Evolutionary conservation across 768 basidiomycete genomes (phyloP).

Genomic region (Mycena haematopus): DNA sequence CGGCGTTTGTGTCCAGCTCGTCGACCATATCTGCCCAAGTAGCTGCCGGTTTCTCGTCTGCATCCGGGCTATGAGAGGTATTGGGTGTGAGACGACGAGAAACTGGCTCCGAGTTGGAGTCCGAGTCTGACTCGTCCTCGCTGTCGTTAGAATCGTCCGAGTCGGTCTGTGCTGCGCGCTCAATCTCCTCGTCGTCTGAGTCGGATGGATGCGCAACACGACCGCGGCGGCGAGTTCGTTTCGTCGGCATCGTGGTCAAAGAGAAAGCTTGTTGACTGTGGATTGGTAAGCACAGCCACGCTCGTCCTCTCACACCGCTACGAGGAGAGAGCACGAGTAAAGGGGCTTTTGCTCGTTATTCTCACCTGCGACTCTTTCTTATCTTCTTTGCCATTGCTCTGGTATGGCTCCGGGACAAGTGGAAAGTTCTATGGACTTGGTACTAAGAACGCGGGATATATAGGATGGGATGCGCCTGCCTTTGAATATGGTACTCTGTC

Average conservation of each 20-base stretch:
- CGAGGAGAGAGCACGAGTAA: too few relatives aligned
- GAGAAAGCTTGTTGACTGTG: neutral
- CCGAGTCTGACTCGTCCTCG: slow-evolving; percentile 65
- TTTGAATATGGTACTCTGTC: too few relatives aligned
- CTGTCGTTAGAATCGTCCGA: slow-evolving; percentile 66
- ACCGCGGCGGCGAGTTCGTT: slow-evolving; percentile 64
- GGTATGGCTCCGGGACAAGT: too few relatives aligned
- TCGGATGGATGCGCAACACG: slow-evolving; percentile 53
- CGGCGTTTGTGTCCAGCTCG: slow-evolving; percentile 56
- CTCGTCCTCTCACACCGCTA: too few relatives aligned
- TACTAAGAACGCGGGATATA: too few relatives aligned
- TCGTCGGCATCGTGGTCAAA: slow-evolving; percentile 33
- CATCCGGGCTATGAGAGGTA: slow-evolving; percentile 68
- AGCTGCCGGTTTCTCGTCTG: slow-evolving; percentile 48
- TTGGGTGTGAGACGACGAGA: slow-evolving; percentile 68
- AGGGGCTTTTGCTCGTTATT: too few relatives aligned
- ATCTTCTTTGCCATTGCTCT: too few relatives aligned
- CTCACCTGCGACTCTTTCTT: too few relatives aligned
- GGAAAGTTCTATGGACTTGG: too few relatives aligned
- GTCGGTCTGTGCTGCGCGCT: slow-evolving; percentile 73
- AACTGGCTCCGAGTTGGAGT: slow-evolving; percentile 71
- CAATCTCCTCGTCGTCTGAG: slow-evolving; percentile 71
- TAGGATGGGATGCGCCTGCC: too few relatives aligned
- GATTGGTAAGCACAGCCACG: too few relatives aligned
- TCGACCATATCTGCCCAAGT: slow-evolving; percentile 90